Conservation (phyloP, 306 rosid genomes). For the Rosa persica region DNA sequence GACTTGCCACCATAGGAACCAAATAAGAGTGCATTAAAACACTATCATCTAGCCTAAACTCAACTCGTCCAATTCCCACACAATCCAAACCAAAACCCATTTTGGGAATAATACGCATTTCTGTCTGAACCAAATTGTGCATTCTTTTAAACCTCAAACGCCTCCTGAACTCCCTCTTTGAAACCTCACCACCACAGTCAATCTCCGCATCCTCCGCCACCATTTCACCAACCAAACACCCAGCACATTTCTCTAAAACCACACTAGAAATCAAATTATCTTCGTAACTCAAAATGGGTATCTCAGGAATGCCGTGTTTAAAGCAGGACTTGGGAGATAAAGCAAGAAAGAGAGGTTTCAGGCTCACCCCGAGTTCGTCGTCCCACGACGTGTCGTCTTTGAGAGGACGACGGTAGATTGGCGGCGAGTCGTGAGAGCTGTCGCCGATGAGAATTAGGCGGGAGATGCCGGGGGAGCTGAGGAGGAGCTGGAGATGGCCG, state of each 20-base stretch:
- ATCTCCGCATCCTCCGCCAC: slow-evolving; percentile 81
- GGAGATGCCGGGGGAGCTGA: slow-evolving; percentile 43
- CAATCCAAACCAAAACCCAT: not conserved
- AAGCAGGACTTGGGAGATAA: slow-evolving; percentile 66
- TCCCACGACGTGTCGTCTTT: slow-evolving; percentile 19
- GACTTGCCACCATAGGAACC: slow-evolving; percentile 80
- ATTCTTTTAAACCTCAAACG: slow-evolving; percentile 81
- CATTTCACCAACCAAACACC: slow-evolving; percentile 72
- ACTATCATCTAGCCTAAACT: slow-evolving; percentile 33
- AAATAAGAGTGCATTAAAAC: slow-evolving; percentile 79
- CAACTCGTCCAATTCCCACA: slow-evolving; percentile 18
- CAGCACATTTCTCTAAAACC: slow-evolving; percentile 49
- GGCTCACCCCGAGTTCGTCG: slow-evolving; percentile 36
- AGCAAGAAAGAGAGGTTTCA: slow-evolving; percentile 69
- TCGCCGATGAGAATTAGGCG: slow-evolving; percentile 67
- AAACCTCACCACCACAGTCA: slow-evolving; percentile 9
- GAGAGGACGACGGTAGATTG: slow-evolving; percentile 23
- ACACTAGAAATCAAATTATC: slow-evolving; percentile 53
- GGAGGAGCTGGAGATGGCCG: slow-evolving; percentile 80
- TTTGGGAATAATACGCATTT: slow-evolving; percentile 37
- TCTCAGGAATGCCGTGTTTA: slow-evolving; percentile 51
- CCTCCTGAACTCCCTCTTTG: slow-evolving; percentile 62
- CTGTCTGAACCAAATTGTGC: slow-evolving; percentile 85
- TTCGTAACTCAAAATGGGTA: slow-evolving; percentile 66
- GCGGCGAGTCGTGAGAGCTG: not conserved